Evolutionary conservation across 1,284 basidiomycete species (phyloP), one percentile per base, ranked within the genome.

Genomic region (Ustilago sp.): DNA sequence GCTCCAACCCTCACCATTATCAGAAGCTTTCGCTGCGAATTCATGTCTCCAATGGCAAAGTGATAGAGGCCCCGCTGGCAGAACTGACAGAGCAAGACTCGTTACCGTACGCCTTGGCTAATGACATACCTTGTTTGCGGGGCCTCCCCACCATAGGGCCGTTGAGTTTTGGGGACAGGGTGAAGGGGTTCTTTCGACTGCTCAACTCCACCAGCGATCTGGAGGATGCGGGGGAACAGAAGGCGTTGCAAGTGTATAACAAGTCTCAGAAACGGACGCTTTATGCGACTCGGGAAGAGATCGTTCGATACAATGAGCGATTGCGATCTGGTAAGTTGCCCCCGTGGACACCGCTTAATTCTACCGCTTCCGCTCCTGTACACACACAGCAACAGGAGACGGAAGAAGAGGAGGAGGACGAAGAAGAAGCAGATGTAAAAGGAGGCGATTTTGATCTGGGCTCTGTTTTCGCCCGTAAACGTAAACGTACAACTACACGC

Each of bases 101-200:
- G 31, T 32, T 76, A 12, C 74, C 74, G 3, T 76, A 62, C 32
- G 74, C 68, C 12, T 19, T 76, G 28, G 60, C 68, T 1, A 68
- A 76, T 52, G 74, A 76, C 19, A 59, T 76, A 32, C 74, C 74
- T 0, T 63, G 64, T 38, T 28, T 63, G 28, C 74, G 74, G 5
- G 74, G 74, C 7, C 41, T 68, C 7, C 45, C 59, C 0, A 11
- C 23, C 2, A 5, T 8, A 0, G 64, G 50, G 13, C 23, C 39
- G 1, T 31, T 12, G 8, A 15, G 23, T 1, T 61, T 48, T 53
- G 19, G 12, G 4, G 13, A 41, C 0, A 17, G 8, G 1, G 9
- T 68, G 41, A 41, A 43, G 3, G 36, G 38, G 1, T 8, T 63
- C 11, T 1, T 57, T 4, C n/a, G 36, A 3, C n/a, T 60, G 36